phyloP scores from a whole-genome alignment of 306 rosid genomes.

The Cucurbita maxima region DNA sequence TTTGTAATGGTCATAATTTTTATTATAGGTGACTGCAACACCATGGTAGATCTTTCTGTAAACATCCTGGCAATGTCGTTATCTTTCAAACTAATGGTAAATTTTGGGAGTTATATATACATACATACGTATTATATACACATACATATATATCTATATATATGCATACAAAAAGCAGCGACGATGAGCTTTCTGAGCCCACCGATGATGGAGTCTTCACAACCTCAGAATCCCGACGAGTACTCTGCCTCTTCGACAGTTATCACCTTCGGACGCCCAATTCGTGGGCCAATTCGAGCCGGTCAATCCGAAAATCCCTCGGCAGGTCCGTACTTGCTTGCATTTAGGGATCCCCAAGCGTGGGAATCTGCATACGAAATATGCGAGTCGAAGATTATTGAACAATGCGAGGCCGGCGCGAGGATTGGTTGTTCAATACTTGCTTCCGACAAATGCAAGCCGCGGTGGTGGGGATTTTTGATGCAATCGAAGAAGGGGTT shows the following conservation, averaged over 20 bases:
- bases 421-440: constrained; percentile 42
- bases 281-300: constrained; percentile 50
- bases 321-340: constrained; percentile 41
- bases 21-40: too few species aligned
- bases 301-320: constrained; percentile 21
- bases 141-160: too few species aligned
- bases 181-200: not conserved
- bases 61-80: too few species aligned
- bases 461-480: constrained; percentile 67
- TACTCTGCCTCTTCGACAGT: constrained; percentile 41
- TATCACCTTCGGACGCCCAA: constrained; percentile 33
- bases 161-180: not conserved
- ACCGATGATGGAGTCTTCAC: constrained; percentile 15
- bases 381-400: constrained; percentile 38
- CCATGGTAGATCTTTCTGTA: too few species aligned
- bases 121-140: too few species aligned
- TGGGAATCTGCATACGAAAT: constrained; percentile 46
- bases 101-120: too few species aligned
- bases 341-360: constrained; percentile 46
- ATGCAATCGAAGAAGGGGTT: constrained; percentile 19
- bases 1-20: too few species aligned
- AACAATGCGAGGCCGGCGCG: constrained; percentile 64
- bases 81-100: too few species aligned
- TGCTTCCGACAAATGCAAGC: constrained; percentile 38
- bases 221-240: constrained; percentile 20